phyloP scores from a whole-genome alignment of 2,329 filamentous ascomycete species.

The Aspergillus hiratsukae region DNA sequence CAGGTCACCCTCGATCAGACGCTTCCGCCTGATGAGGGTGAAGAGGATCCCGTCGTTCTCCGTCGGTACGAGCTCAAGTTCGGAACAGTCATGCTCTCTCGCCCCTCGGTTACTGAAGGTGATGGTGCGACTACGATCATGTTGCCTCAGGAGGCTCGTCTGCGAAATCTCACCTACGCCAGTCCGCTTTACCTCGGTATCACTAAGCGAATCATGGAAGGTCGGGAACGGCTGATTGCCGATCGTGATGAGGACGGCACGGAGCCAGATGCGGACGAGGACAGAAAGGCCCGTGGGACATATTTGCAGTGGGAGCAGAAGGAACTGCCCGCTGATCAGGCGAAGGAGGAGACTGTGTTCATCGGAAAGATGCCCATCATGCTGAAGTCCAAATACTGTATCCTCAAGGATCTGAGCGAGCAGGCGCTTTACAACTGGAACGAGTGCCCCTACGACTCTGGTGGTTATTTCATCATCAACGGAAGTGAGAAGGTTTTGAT shows the following conservation, averaged over 20 bases:
- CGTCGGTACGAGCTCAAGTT: constrained; percentile 95
- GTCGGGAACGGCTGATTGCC: constrained; percentile 69
- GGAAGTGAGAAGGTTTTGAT: constrained; percentile 98
- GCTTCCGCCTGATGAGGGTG: constrained; percentile 70
- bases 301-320: constrained; percentile 48
- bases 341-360: constrained; percentile 70
- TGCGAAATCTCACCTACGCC: constrained; percentile 93
- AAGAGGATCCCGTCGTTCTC: constrained; percentile 71
- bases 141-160: constrained; percentile 87
- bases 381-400: constrained; percentile 95
- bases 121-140: constrained; percentile 83
- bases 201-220: constrained; percentile 76
- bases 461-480: constrained; percentile 99
- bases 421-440: constrained; percentile 86
- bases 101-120: constrained; percentile 86
- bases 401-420: constrained; percentile 76
- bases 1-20: constrained; percentile 91
- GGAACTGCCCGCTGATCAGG: constrained; percentile 44
- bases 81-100: constrained; percentile 80
- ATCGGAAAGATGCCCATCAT: constrained; percentile 96
- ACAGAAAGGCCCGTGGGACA: constrained; percentile 42
- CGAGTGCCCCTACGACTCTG: constrained; percentile 97
- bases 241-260: constrained; percentile 59
- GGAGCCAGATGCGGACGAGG: constrained; percentile 47
- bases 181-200: constrained; percentile 88